These are phyloP conservation scores for Penicillium diatomitis DNA, from an alignment of 495 filamentous ascomycete species.

Conservation along the genomic window DNA sequence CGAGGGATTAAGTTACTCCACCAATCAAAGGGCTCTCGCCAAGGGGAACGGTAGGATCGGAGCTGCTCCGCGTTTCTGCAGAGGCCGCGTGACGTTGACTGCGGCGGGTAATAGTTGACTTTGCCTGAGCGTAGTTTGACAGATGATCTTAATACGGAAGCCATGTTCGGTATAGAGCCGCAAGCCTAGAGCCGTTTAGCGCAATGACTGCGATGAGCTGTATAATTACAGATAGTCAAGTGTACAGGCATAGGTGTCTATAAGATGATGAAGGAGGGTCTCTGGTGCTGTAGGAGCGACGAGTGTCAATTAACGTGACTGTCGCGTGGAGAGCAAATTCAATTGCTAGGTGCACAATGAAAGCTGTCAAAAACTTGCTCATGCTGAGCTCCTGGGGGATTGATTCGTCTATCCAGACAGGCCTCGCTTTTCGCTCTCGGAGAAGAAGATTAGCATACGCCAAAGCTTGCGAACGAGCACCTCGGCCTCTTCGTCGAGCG, in stretches of 20 bases:
- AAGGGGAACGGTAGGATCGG: constrained; percentile 9
- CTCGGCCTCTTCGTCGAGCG: constrained; percentile 90
- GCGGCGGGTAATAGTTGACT: neutral
- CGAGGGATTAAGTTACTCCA: constrained; percentile 19
- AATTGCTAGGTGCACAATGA: too few relatives aligned
- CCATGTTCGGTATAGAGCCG: too few relatives aligned
- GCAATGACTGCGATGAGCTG: too few relatives aligned
- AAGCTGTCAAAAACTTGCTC: neutral
- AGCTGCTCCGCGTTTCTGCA: constrained; percentile 18
- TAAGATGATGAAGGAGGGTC: too few relatives aligned
- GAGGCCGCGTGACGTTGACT: neutral
- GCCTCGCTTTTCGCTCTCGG: constrained; percentile 88
- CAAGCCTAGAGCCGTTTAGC: too few relatives aligned
- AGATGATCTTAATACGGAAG: neutral
- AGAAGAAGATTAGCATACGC: constrained; percentile 98
- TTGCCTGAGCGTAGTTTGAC: neutral
- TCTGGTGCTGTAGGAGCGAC: too few relatives aligned
- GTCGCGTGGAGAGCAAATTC: too few relatives aligned
- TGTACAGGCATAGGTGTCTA: too few relatives aligned
- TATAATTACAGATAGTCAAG: too few relatives aligned
- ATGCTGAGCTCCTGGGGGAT: neutral
- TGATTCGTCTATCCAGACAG: constrained; percentile 48
- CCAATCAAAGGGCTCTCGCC: constrained; percentile 14
- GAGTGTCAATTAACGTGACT: too few relatives aligned
- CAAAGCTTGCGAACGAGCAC: constrained; percentile 92